phyloP scores from a whole-genome alignment of 306 rosid genomes.

The Pterocarpus macrocarpus region DNA sequence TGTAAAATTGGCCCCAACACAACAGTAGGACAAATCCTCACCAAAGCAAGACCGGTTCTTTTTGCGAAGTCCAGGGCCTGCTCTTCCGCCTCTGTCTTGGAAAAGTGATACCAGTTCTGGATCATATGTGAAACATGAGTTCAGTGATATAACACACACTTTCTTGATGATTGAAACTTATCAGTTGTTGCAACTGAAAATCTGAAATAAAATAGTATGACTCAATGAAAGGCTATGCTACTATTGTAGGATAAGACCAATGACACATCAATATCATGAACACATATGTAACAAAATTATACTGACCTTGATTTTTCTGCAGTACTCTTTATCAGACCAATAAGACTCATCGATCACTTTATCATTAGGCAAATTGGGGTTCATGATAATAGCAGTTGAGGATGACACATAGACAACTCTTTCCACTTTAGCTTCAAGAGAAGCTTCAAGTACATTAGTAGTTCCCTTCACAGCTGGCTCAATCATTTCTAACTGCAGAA shows the following conservation, averaged over 20 bases:
- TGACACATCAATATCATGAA: conserved; percentile 14
- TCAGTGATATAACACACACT: conserved; percentile 19
- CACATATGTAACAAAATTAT: conserved; percentile 4
- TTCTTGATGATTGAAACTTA: neutral
- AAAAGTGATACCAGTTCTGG: conserved; percentile 42
- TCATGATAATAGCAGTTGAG: conserved; percentile 22
- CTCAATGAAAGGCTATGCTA: no score
- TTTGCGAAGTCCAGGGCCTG: conserved; percentile 68
- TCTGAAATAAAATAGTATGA: no score
- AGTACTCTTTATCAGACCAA: conserved; percentile 63
- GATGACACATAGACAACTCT: conserved; percentile 56
- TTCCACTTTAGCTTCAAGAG: conserved; percentile 56
- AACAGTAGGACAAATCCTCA: conserved; percentile 64
- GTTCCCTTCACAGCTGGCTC: conserved; percentile 84
- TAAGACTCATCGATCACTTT: conserved; percentile 55
- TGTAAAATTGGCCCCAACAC: conserved; percentile 70
- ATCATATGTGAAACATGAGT: neutral
- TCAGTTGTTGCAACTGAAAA: no score
- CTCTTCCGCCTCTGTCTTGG: conserved; percentile 85
- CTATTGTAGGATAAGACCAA: no score
- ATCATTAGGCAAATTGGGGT: conserved; percentile 40
- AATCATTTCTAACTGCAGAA: conserved; percentile 61
- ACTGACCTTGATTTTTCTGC: conserved; percentile 49
- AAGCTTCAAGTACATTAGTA: conserved; percentile 55
- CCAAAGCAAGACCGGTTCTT: conserved; percentile 61